Evolutionary conservation across 2,329 filamentous ascomycete genomes (phyloP).

Genomic region (Trichoderma sp.): DNA sequence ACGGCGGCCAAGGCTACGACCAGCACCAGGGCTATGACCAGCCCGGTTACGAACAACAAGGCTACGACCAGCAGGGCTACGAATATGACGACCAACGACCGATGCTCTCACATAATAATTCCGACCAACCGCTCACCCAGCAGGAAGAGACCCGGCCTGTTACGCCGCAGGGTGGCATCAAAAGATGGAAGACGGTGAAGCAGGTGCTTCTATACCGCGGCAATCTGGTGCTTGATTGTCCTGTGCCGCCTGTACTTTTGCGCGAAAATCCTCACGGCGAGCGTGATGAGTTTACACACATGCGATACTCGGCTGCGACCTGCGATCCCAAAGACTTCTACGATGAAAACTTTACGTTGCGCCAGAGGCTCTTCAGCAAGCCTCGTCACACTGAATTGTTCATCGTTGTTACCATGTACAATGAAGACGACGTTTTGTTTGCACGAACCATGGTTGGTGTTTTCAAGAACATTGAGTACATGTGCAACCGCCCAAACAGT

Average conservation of each 20-base stretch:
- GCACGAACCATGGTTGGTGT: constrained; percentile 95
- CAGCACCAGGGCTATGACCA: constrained; percentile 25
- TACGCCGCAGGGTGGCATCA: constrained; percentile 59
- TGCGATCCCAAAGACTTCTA: constrained; percentile 91
- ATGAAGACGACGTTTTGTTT: constrained; percentile 95
- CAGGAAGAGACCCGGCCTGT: constrained; percentile 50
- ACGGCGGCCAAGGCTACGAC: constrained; percentile 42
- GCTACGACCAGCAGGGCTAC: constrained; percentile 57
- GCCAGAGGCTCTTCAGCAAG: constrained; percentile 90
- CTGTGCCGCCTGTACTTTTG: constrained; percentile 84
- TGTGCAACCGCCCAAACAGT: constrained; percentile 90
- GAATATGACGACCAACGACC: constrained; percentile 74
- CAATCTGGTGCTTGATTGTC: constrained; percentile 95
- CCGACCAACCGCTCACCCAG: constrained; percentile 40
- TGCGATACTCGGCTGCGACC: constrained; percentile 92
- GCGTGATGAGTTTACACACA: constrained; percentile 88
- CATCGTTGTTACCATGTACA: constrained; percentile 98
- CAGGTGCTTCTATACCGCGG: constrained; percentile 97
- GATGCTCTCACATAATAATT: constrained; percentile 70
- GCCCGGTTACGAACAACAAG: constrained; percentile 42
- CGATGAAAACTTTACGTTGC: constrained; percentile 85
- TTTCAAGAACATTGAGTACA: constrained; percentile 98
- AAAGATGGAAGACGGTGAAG: constrained; percentile 97
- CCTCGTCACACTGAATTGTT: constrained; percentile 92
- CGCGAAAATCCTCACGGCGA: constrained; percentile 89